Percentiles rank a stretch among this genome's conserved stretches.
Evolutionary conservation across 441 rosid species (phyloP).

Genomic region (Flueggea neowawraea): DNA sequence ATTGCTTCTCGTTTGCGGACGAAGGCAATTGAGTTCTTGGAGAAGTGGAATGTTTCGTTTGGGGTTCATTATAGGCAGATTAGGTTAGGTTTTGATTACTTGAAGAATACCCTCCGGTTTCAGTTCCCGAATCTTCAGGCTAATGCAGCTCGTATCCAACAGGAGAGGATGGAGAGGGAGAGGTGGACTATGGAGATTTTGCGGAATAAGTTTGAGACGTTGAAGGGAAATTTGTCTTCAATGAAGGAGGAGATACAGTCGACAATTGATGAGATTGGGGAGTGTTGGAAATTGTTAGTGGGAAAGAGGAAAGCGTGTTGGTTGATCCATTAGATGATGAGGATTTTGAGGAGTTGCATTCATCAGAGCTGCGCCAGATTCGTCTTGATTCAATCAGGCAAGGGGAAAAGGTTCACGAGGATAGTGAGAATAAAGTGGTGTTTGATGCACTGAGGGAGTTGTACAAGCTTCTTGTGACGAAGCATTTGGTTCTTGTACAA

Average conservation of each 20-base stretch:
- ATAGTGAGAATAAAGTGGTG: slow-evolving; percentile 75
- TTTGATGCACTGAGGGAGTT: slow-evolving; percentile 87
- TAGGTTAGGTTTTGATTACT: slow-evolving; percentile 83
- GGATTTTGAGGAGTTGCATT: slow-evolving; percentile 66
- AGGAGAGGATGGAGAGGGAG: slow-evolving; percentile 75
- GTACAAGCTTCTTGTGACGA: slow-evolving; percentile 67
- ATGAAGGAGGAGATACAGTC: slow-evolving; percentile 59
- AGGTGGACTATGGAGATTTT: slow-evolving; percentile 64
- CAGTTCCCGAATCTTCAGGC: slow-evolving; percentile 89
- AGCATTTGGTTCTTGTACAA: slow-evolving; percentile 70
- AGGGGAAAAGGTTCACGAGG: slow-evolving; percentile 74
- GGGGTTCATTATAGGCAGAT: slow-evolving; percentile 85
- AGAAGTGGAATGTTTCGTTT: slow-evolving; percentile 84
- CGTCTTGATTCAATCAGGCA: slow-evolving; percentile 71
- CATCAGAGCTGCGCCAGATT: slow-evolving; percentile 66
- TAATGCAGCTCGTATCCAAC: slow-evolving; percentile 70
- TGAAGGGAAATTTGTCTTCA: slow-evolving; percentile 40
- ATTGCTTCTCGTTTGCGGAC: slow-evolving; percentile 65
- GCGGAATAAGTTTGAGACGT: slow-evolving; percentile 44
- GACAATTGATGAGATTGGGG: slow-evolving; percentile 59
- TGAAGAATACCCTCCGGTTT: slow-evolving; percentile 69
- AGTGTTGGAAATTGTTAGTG: slow-evolving; percentile 62
- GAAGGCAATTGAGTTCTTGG: slow-evolving; percentile 85
- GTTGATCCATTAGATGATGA: slow-evolving; percentile 55
- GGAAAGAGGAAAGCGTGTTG: slow-evolving; percentile 44